Conservation (phyloP, 352 stramenopile genomes). For the Phytophthora gonapodyides region DNA sequence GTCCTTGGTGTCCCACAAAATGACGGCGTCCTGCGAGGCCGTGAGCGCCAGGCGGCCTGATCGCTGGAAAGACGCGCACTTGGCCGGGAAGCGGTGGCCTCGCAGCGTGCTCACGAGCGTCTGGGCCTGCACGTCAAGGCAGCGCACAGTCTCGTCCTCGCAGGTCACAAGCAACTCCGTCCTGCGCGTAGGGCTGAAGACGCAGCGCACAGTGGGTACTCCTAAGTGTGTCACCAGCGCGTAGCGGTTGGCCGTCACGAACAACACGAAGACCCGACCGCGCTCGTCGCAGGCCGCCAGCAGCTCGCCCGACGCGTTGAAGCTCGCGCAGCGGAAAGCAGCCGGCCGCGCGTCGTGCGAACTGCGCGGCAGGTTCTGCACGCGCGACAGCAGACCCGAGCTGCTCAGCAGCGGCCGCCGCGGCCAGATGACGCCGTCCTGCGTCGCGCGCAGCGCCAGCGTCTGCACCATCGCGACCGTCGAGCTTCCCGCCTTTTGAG, state of each 20-base stretch:
- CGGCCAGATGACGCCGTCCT: constrained; percentile 79
- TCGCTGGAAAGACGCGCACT: constrained; percentile 70
- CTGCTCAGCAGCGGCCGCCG: constrained; percentile 68
- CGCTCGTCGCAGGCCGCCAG: constrained; percentile 76
- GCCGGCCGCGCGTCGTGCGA: constrained; percentile 58
- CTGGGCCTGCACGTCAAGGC: constrained; percentile 79
- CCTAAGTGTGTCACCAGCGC: constrained; percentile 74
- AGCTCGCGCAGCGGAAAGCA: constrained; percentile 65
- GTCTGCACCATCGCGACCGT: constrained; percentile 57
- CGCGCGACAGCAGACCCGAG: constrained; percentile 66
- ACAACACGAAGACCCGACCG: constrained; percentile 81
- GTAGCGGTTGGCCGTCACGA: constrained; percentile 77
- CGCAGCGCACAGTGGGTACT: constrained; percentile 58
- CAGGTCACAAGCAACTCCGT: constrained; percentile 84
- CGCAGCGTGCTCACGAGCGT: constrained; percentile 78
- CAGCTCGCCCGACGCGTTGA: constrained; percentile 69
- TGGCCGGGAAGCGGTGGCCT: constrained; percentile 61
- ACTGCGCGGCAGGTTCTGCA: constrained; percentile 69
- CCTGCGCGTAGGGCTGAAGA: constrained; percentile 68
- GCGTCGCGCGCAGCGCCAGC: constrained; percentile 66
- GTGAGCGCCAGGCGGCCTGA: constrained; percentile 76
- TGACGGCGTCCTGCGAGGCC: constrained; percentile 76
- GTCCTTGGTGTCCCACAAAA: constrained; percentile 86
- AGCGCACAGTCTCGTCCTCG: constrained; percentile 80
- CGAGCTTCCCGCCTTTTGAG: neutral